phyloP scores from a whole-genome alignment of 2,329 filamentous ascomycete species.

The Cladosporium sp. region DNA sequence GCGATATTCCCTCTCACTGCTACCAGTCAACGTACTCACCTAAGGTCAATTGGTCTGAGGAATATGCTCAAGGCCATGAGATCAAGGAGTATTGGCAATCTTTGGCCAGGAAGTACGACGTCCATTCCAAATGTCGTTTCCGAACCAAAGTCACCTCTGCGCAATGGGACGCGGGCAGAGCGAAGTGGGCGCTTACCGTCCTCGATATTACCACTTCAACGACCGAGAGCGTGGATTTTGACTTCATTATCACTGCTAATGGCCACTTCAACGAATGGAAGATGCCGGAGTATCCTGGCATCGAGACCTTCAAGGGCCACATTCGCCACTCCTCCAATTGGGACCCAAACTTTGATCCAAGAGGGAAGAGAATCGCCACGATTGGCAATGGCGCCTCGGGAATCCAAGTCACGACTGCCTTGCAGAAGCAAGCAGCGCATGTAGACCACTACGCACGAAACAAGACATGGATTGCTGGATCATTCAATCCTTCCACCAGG shows the following conservation, averaged over 20 bases:
- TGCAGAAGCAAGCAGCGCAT: constrained; percentile 44
- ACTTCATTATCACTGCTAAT: constrained; percentile 60
- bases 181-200: constrained; percentile 57
- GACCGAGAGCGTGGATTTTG: constrained; percentile 42
- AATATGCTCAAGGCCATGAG: constrained; percentile 63
- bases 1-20: constrained; percentile 65
- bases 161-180: constrained; percentile 50
- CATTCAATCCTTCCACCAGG: constrained; percentile 52
- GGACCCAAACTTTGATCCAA: constrained; percentile 31
- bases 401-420: constrained; percentile 42
- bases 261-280: constrained; percentile 65
- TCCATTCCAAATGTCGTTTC: constrained; percentile 57
- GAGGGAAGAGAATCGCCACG: constrained; percentile 37
- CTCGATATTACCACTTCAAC: constrained; percentile 31
- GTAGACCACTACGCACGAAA: constrained; percentile 64
- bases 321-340: constrained; percentile 38
- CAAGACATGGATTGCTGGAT: constrained; percentile 64
- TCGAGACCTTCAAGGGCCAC: constrained; percentile 36
- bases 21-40: constrained; percentile 67
- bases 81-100: constrained; percentile 64
- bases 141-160: constrained; percentile 53
- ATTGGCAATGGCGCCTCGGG: constrained; percentile 43
- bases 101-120: constrained; percentile 59
- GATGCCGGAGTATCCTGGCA: constrained; percentile 53
- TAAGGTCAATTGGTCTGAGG: constrained; percentile 65